Evolutionary conservation across 805 yeast genomes (phyloP), one percentile per base, ranked within the genome.

Genomic region (Barnettozyma salicaria): DNA sequence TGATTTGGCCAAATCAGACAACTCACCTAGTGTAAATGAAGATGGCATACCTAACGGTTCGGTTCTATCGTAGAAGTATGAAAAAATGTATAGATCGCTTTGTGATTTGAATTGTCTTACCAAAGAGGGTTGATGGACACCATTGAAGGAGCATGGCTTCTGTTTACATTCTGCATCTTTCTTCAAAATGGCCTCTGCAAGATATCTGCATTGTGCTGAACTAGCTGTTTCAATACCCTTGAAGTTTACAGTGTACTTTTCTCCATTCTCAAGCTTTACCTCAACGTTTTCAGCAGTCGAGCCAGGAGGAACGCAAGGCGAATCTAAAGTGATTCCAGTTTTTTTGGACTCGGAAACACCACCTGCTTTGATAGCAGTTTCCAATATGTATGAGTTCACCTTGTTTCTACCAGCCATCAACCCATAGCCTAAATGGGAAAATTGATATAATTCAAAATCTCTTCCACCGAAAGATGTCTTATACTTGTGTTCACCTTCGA

Each of bases 111-210:
- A 92, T 12, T 95, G 78, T 44, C 71, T 75, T 30, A 76, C 76
- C 52, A 92, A 68, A 4, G 95, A 83, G 7, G 99, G 99, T 67
- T 92, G 98, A 62, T 94, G 95, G 34, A 88, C 83, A 56, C 99
- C 98, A 57, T 90, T 87, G 73, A 92, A 92, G 3, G 97, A 85
- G 61, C 99, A 92, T 37, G 98, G 94, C 41, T 76, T 74, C 22
- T 68, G 56, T 2, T 67, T 57, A 69, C 99, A 92, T 43, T 70
- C 76, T 12, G 74, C 70, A 28, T 88, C 96, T 65, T 90, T 90
- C 65, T 85, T 80, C 56, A 92, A 72, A 28, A 87, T 74, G 37
- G 71, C 58, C 58, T 90, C 97, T 20, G 97, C 87, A 29, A 92
- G 59, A 55, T 66, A 73, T 47, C 96, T 77, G 67, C 99, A 92